A percentile compares a stretch with the other conserved stretches of the same genome.
Conservation (phyloP, 1,139 yeast genomes). For the Blastobotrys persicus region DNA sequence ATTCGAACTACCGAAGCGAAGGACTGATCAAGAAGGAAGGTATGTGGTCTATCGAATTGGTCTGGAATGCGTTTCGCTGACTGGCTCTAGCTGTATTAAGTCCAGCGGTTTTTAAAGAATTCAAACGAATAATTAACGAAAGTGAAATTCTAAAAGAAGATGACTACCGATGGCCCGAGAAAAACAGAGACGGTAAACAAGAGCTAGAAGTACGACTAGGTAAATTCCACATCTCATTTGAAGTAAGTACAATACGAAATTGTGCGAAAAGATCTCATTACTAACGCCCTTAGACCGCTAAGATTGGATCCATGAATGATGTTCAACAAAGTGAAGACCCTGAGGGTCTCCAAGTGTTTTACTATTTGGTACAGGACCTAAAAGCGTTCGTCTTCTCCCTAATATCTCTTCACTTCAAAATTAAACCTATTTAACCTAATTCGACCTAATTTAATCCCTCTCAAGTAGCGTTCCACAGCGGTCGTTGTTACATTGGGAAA, state of each 20-base stretch:
- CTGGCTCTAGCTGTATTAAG: slow-evolving; percentile 36
- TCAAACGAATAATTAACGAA: slow-evolving; percentile 39
- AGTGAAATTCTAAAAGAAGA: slow-evolving; percentile 45
- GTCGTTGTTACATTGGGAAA: too few relatives aligned
- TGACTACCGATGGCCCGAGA: slow-evolving; percentile 45
- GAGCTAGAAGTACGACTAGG: slow-evolving; percentile 46
- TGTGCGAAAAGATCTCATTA: background rate
- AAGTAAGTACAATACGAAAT: slow-evolving; percentile 24
- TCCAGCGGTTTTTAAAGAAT: slow-evolving; percentile 37
- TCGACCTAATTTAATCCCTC: background rate
- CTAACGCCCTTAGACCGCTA: slow-evolving; percentile 33
- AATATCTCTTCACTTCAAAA: slow-evolving; percentile 45
- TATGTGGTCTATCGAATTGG: slow-evolving; percentile 17
- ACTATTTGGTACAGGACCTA: slow-evolving; percentile 45
- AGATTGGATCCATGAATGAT: slow-evolving; percentile 43
- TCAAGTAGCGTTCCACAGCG: too few relatives aligned
- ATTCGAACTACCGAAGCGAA: slow-evolving; percentile 47
- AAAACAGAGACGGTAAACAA: slow-evolving; percentile 45
- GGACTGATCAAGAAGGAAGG: slow-evolving; percentile 43
- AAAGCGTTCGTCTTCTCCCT: slow-evolving; percentile 46
- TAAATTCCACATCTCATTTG: slow-evolving; percentile 39
- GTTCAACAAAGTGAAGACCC: slow-evolving; percentile 44
- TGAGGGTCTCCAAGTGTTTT: slow-evolving; percentile 46
- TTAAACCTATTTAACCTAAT: slow-evolving; percentile 22
- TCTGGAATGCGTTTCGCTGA: background rate